Base-by-base conservation (phyloP, 768 basidiomycete genomes). In the Amanita muscaria region DNA sequence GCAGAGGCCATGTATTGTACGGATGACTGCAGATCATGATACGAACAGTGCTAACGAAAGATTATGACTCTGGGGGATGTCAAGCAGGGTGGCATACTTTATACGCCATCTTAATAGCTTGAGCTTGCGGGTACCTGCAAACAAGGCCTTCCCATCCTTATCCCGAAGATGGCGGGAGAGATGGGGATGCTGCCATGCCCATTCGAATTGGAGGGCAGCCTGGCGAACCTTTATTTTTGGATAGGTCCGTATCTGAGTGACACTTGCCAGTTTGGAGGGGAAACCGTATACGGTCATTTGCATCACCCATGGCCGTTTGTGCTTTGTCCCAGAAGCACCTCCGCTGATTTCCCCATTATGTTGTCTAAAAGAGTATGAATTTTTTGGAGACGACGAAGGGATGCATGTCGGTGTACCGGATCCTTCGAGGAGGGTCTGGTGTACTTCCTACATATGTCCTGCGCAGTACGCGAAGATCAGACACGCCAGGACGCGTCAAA, bases 221-320 rank as follows among this genome's bases (percentile, higher is more conserved):
- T 87, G 60, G 34, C n/a, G n/a, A n/a, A n/a, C n/a, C n/a, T n/a
- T n/a, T n/a, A n/a, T 21, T 23, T 46, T 33, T 21, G 31, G 8
- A 40, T 42, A 25, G 23, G 33, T 43, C 23, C 46, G 22, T 19
- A 25, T 25, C 23, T 7, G 24, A 27, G n/a, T 30, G 27, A 18
- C 34, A 47, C 62, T 31, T 48, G 71, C 72, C 34, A 73, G 59
- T 57, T 76, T 79, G 45, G 82, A 85, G 1, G 87, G 85, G 53
- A 91, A 89, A 4, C 88, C 88, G 56, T 86, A 73, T 1, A 89
- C 80, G 29, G 89, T 80, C 80, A 89, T 81, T 47, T 83, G 79
- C 86, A 91, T 88, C 9, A 77, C 70, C 87, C 85, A 89, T 32
- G 83, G 83, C 19, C 83, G 59, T 36, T 73, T 72, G 19, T 64